Evolutionary conservation across 495 filamentous ascomycete genomes (phyloP).

Genomic region (Talaromyces thailandensis): DNA sequence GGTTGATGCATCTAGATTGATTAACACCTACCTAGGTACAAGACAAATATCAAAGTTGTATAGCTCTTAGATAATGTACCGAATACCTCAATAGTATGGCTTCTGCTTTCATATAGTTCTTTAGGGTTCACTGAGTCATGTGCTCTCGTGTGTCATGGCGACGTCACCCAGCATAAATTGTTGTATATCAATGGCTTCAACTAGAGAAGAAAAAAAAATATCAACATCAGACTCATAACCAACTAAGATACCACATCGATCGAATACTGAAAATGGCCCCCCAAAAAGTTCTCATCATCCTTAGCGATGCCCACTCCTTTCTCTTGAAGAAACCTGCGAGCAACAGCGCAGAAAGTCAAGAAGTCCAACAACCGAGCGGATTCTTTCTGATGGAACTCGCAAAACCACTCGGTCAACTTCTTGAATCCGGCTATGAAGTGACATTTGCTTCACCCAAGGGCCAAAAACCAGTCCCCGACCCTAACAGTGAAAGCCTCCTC

Average conservation of each 20-base stretch:
- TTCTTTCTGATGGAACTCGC: conserved; percentile 39
- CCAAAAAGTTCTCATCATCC: conserved; percentile 33
- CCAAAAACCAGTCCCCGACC: conserved; percentile 23
- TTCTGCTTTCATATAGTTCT: too few relatives aligned
- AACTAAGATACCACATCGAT: not conserved
- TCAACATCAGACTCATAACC: not conserved
- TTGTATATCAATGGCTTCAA: not conserved
- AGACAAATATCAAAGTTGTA: too few relatives aligned
- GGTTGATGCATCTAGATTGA: too few relatives aligned
- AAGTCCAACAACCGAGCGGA: conserved; percentile 25
- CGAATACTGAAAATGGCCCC: not conserved
- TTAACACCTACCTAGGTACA: too few relatives aligned
- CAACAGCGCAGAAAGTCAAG: conserved; percentile 12
- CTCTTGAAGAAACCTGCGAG: conserved; percentile 21
- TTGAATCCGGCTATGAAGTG: conserved; percentile 26
- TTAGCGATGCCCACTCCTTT: conserved; percentile 29
- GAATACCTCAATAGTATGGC: too few relatives aligned
- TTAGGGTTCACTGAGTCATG: not conserved
- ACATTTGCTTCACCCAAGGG: conserved; percentile 31
- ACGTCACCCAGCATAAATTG: not conserved
- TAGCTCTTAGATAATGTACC: too few relatives aligned
- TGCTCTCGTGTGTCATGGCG: not conserved
- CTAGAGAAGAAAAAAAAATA: not conserved
- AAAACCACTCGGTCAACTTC: conserved; percentile 27
- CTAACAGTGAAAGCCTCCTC: conserved; percentile 24